Base-by-base conservation (phyloP, 441 rosid species). In the Cnidoscolus chayamansa region DNA sequence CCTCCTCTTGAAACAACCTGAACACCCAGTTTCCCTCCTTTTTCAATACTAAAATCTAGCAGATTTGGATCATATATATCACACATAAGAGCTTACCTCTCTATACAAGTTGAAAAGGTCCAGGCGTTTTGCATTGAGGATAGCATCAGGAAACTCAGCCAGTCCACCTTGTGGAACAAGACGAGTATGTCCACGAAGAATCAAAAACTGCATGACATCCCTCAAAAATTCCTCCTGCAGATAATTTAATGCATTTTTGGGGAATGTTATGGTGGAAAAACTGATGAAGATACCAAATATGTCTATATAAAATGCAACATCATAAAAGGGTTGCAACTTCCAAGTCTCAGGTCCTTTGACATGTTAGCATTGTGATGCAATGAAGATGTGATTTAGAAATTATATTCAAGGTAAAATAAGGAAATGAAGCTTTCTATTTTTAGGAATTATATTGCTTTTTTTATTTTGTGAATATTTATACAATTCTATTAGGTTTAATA, bases 1-100 rank as follows among this genome's bases (percentile, higher is more conserved):
- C 99, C 99, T 74, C 99, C 99, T 63, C 99, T 88, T 58, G 99
- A 91, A 68, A 95, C 98, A 72, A 95, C 99, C 98, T 95, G 87
- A 65, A 72, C 67, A 68, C 70, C 68, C 70, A 76, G n/a, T 15
- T 59, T 54, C 20, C 49, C 20, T 12, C 16, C 7, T 10, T 37
- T 66, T 64, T 61, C 45, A 63, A 45, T 66, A 66, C 19, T 19
- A 63, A 61, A 65, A 65, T 60, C 71, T 67, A 47, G 64, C 57
- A 67, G 30, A 63, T 63, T 71, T 54, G 54, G 62, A 73, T 58
- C 67, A 75, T 59, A 63, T 58, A n/a, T 54, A 25, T 31, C 58
- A 68, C 43, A 75, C 62, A 19, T 8, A 72, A 64, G 63, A 43
- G 59, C 79, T 79, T 79, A 95, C 99, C 94, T 95, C 99, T 88